Conservation (phyloP, 1,139 yeast genomes). For the Tardiomyces blankii region DNA sequence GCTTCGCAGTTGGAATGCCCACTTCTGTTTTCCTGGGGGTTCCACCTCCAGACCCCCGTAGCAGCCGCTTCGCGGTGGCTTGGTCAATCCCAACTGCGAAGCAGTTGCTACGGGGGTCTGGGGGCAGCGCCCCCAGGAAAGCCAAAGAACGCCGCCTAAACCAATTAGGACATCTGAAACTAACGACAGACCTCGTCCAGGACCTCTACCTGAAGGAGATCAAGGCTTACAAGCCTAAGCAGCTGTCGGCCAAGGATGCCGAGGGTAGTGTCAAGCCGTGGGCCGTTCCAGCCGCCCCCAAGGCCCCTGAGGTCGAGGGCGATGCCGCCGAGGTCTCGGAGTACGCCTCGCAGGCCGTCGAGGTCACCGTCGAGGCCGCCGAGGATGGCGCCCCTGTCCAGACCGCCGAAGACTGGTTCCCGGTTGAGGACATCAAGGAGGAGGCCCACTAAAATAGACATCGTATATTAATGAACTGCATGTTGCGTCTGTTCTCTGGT, state of each 20-base stretch:
- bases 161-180: too few relatives aligned
- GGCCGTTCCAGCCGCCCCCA: slow-evolving; percentile 66
- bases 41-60: too few relatives aligned
- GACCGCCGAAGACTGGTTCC: slow-evolving; percentile 56
- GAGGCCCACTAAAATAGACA: slow-evolving; percentile 38
- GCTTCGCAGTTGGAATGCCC: too few relatives aligned
- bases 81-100: too few relatives aligned
- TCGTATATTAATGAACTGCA: slow-evolving; percentile 2
- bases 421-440: slow-evolving; percentile 52
- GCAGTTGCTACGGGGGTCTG: too few relatives aligned
- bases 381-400: slow-evolving; percentile 28
- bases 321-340: slow-evolving; percentile 63
- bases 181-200: slow-evolving; percentile 47
- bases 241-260: slow-evolving; percentile 61
- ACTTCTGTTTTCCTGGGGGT: too few relatives aligned
- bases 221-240: slow-evolving; percentile 79
- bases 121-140: too few relatives aligned
- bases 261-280: slow-evolving; percentile 75
- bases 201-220: slow-evolving; percentile 83
- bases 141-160: too few relatives aligned
- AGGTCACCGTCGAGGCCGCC: slow-evolving; percentile 40
- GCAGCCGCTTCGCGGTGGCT: too few relatives aligned
- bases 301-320: slow-evolving; percentile 61
- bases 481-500: too few relatives aligned
- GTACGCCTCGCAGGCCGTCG: slow-evolving; percentile 70